Base-by-base conservation (phyloP, 2,329 filamentous ascomycete genomes). In the Penicillium sp. region DNA sequence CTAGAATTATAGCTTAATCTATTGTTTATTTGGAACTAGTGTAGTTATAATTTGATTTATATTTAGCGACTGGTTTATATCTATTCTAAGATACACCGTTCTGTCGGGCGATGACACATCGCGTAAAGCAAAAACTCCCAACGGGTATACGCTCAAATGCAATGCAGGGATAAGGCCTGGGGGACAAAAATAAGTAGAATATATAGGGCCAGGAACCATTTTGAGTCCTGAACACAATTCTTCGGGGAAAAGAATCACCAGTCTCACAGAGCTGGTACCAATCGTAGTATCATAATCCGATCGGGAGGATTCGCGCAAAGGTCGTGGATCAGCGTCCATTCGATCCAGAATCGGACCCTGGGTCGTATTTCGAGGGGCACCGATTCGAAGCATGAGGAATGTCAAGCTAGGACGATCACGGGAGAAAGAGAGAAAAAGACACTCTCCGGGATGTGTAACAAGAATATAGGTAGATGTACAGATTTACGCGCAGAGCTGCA, bases 111-210 rank as follows among this genome's bases (percentile, higher is more conserved):
- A 52, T 44, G 21, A 19, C n/a, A 35, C n/a, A 43, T 47, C 44
- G 52, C 44, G 27, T 13, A 42, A 39, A 39, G 45, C 35, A 27
- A 51, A 58, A 61, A 53, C 26, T 52, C 56, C 58, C 37, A 55
- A 65, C 61, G 66, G 68, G 67, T 70, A 69, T 70, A 68, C 68
- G 68, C 68, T 71, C 60, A 67, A 62, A 55, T 55, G 53, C 48
- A 51, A 55, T 55, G 52, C 52, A 55, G 19, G 44, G 42, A 19
- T 37, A 44, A 24, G 50, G 14, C 21, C 43, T 16, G 31, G 27
- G 7, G 29, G 10, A 47, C 14, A 29, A 37, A 16, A 35, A 46
- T 35, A 45, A 3, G 31, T 19, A 19, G 9, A 35, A 49, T 6
- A 49, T 19, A 6, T 3, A 22, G 10, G 19, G 9, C 6, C 39